Percentiles rank a stretch among this genome's conserved stretches.
phyloP scores from a whole-genome alignment of 2,329 filamentous ascomycete species.

The Cladosporium halotolerans region DNA sequence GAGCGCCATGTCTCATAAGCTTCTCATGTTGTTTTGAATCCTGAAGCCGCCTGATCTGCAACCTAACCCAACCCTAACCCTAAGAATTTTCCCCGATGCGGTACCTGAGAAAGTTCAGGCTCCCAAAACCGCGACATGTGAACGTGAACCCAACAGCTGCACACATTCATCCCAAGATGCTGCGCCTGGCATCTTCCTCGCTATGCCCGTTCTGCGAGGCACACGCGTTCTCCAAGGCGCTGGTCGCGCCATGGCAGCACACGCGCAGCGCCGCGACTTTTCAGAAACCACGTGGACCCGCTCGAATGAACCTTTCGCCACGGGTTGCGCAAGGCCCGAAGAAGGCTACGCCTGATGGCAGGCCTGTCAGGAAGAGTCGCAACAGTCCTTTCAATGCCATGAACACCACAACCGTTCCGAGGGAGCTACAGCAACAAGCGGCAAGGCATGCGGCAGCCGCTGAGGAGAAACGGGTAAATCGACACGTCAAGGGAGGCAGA shows the following conservation, averaged over 20 bases:
- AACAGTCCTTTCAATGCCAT: conserved; percentile 54
- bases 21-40: too few relatives aligned
- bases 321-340: conserved; percentile 33
- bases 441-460: conserved; percentile 32
- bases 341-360: conserved; percentile 26
- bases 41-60: too few relatives aligned
- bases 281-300: conserved; percentile 37
- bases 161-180: conserved; percentile 18
- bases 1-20: too few relatives aligned
- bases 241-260: conserved; percentile 30
- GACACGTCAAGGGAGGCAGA: conserved; percentile 44
- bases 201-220: conserved; percentile 40
- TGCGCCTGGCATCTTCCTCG: conserved; percentile 22
- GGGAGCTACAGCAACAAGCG: conserved; percentile 15
- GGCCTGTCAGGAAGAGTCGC: conserved; percentile 34
- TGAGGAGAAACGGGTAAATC: conserved; percentile 45
- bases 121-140: conserved; percentile 2
- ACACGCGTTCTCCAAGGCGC: conserved; percentile 22
- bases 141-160: not conserved
- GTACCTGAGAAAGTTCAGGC: conserved; percentile 3
- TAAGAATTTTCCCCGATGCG: too few relatives aligned
- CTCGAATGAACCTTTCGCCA: conserved; percentile 47
- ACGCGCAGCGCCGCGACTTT: conserved; percentile 36
- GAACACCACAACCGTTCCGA: conserved; percentile 45
- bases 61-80: too few relatives aligned